Percentiles rank a stretch among this genome's conserved stretches.
phyloP scores from a whole-genome alignment of 23 red algal genomes.

The Gracilaria domingensis region DNA sequence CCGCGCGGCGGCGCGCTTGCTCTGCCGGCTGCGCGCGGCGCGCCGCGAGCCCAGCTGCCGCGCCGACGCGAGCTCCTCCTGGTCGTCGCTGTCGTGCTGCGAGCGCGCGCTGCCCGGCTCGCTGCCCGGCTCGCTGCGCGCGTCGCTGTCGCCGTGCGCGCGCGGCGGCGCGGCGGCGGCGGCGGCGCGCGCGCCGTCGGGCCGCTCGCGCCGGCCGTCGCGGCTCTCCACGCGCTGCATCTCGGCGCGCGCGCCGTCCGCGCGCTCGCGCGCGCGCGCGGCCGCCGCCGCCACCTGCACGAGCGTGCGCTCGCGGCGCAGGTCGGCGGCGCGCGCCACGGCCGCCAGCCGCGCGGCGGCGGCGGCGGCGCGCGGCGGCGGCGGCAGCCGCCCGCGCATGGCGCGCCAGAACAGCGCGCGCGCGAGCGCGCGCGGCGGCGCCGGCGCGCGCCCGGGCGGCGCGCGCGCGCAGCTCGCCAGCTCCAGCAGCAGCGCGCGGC shows the following conservation, averaged over 20 bases:
- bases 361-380: background rate
- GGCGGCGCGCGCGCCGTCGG: background rate
- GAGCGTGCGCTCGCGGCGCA: background rate
- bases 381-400: conserved; percentile 17
- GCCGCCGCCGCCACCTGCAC: background rate
- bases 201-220: background rate
- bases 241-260: background rate
- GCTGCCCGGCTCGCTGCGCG: background rate
- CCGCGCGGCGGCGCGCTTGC: too few species aligned
- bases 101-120: background rate
- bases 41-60: background rate
- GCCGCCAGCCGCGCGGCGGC: background rate
- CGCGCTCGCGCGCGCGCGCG: background rate
- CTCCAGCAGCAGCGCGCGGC: conserved; percentile 59
- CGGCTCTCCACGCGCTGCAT: background rate
- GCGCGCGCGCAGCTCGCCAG: background rate
- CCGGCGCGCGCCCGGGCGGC: background rate
- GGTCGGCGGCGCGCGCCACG: background rate
- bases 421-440: conserved; percentile 33
- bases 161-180: background rate
- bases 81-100: conserved; percentile 7
- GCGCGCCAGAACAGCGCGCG: conserved; percentile 40
- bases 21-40: background rate
- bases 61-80: background rate
- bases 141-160: background rate